These are phyloP conservation scores for Alisma plantagoaquatica DNA, from an alignment of 106 monocot species.

Conservation along the genomic window DNA sequence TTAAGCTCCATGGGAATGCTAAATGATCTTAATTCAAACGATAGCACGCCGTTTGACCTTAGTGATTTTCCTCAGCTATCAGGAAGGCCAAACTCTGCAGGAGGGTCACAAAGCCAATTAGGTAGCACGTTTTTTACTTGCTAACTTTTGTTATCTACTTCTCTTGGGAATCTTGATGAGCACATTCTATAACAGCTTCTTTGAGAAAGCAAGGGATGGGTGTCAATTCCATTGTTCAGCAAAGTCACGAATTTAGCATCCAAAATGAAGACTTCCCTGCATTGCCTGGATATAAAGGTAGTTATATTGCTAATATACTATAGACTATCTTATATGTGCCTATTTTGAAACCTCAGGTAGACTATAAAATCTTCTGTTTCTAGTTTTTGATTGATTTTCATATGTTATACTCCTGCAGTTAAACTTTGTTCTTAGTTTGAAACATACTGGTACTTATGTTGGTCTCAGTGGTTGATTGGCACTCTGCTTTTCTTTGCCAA, in stretches of 20 bases:
- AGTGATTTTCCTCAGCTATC: conserved; percentile 96
- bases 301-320: no score
- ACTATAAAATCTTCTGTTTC: no score
- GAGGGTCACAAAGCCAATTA: conserved; percentile 88
- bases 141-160: neutral
- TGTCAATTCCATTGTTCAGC: conserved; percentile 90
- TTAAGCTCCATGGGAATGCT: conserved; percentile 80
- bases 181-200: conserved; percentile 36
- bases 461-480: no score
- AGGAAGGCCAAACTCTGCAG: conserved; percentile 88
- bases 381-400: no score
- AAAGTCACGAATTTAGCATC: conserved; percentile 97
- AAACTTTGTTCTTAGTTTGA: no score
- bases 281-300: conserved; percentile 95
- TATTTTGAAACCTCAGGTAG: no score
- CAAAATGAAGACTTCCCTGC: conserved; percentile 99
- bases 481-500: no score
- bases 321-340: no score
- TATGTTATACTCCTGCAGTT: no score
- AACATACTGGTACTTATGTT: no score
- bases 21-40: conserved; percentile 65
- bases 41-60: conserved; percentile 84
- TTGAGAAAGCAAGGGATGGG: conserved; percentile 82
- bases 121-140: conserved; percentile 27
- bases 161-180: neutral